Evolutionary conservation across 73 alveolate genomes (phyloP).

Genomic region (Durusdinium trenchii): DNA sequence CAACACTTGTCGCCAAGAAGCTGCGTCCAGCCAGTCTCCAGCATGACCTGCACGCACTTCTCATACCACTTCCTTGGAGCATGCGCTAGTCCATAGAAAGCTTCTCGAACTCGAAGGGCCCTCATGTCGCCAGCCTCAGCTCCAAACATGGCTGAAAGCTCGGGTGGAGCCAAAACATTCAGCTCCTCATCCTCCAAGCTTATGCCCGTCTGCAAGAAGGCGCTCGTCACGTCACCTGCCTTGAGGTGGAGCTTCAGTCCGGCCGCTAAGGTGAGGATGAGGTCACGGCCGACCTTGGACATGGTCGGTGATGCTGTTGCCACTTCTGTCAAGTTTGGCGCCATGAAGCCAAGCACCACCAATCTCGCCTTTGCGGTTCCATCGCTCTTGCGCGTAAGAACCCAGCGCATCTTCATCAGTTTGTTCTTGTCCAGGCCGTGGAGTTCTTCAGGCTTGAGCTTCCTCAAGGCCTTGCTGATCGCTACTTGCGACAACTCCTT

Average conservation of each 20-base stretch:
- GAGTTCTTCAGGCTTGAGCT: background rate
- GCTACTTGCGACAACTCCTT: background rate
- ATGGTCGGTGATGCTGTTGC: background rate
- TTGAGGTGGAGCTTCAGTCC: background rate
- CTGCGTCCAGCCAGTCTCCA: background rate
- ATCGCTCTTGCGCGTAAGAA: background rate
- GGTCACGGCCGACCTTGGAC: background rate
- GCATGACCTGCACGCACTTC: background rate
- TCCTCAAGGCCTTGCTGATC: background rate
- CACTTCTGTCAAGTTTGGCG: background rate
- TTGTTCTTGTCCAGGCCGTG: no score
- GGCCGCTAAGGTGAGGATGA: background rate
- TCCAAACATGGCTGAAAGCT: background rate
- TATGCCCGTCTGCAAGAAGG: background rate
- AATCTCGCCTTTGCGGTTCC: background rate
- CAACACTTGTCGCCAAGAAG: background rate
- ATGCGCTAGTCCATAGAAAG: constrained; percentile 30
- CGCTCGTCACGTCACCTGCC: background rate
- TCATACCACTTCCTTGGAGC: constrained; percentile 23
- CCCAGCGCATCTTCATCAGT: background rate
- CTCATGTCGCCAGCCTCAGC: background rate
- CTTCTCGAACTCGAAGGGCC: background rate
- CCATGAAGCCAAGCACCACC: background rate
- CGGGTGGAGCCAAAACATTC: constrained; percentile 6
- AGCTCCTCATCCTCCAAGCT: background rate